These are phyloP conservation scores for Tetrahymena thermophila DNA, from an alignment of 73 alveolate genomes.

Conservation along the genomic window DNA sequence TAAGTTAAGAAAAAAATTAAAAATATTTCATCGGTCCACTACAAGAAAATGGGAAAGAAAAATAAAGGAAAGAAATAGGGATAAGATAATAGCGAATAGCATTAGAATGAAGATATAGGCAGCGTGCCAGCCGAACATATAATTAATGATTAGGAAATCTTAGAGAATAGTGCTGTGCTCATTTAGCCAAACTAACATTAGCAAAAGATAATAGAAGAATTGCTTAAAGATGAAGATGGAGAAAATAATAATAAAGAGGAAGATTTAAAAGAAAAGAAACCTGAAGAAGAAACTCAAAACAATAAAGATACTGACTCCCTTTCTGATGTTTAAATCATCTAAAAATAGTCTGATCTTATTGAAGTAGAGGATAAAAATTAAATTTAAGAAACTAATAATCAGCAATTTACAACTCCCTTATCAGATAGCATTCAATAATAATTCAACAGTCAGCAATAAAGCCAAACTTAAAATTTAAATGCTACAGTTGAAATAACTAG, in stretches of 20 bases:
- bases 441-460: background rate
- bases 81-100: background rate
- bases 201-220: background rate
- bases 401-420: background rate
- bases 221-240: background rate
- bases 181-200: background rate
- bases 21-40: background rate
- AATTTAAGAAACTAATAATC: background rate
- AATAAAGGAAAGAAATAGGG: background rate
- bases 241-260: background rate
- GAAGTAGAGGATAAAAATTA: background rate
- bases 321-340: background rate
- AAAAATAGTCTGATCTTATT: background rate
- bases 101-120: background rate
- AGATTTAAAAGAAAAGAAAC: background rate
- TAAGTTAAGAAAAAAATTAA: background rate
- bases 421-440: background rate
- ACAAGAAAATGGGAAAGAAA: background rate
- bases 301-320: background rate
- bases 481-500: background rate
- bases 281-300: background rate
- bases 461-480: background rate
- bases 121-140: background rate
- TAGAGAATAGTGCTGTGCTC: background rate
- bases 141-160: background rate